These are phyloP conservation scores for Oxyria digyna DNA, from an alignment of 148 eudicot species.

Conservation along the genomic window DNA sequence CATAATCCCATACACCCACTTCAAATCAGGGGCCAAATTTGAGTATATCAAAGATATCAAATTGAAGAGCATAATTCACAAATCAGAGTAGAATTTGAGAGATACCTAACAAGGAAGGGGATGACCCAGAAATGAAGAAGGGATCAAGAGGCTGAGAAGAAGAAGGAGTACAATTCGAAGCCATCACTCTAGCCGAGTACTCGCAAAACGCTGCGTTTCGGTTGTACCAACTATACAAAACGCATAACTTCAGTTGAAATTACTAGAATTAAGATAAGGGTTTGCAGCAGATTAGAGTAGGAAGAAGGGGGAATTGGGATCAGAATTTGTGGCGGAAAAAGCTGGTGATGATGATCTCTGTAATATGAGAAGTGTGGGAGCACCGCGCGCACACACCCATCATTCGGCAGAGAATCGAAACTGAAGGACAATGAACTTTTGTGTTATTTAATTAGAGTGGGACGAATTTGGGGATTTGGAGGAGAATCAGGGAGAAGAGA, in stretches of 20 bases:
- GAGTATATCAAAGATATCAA: neutral
- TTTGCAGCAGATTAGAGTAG: neutral
- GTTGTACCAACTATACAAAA: conserved; percentile 9
- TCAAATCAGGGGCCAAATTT: neutral
- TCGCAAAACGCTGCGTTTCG: conserved; percentile 1
- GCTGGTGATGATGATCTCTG: conserved; percentile 83
- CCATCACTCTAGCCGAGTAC: conserved; percentile 12
- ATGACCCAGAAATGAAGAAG: conserved; percentile 39
- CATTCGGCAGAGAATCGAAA: conserved; percentile 12
- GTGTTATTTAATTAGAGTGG: neutral
- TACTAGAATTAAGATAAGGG: neutral
- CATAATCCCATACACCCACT: neutral
- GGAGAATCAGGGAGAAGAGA: neutral
- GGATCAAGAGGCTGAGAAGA: conserved; percentile 28
- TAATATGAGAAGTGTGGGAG: conserved; percentile 80
- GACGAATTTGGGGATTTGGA: neutral
- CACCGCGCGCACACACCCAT: conserved; percentile 52
- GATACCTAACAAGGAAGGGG: conserved; percentile 42
- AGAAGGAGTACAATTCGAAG: conserved; percentile 10
- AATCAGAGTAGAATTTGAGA: neutral
- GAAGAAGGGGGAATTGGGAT: neutral
- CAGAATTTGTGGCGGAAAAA: conserved; percentile 63
- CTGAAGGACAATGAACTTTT: neutral
- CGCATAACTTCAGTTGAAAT: neutral
- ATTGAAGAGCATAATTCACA: neutral